Evolutionary conservation across 257 asterid species (phyloP).

Genomic region (Gynochthodes officinalis): DNA sequence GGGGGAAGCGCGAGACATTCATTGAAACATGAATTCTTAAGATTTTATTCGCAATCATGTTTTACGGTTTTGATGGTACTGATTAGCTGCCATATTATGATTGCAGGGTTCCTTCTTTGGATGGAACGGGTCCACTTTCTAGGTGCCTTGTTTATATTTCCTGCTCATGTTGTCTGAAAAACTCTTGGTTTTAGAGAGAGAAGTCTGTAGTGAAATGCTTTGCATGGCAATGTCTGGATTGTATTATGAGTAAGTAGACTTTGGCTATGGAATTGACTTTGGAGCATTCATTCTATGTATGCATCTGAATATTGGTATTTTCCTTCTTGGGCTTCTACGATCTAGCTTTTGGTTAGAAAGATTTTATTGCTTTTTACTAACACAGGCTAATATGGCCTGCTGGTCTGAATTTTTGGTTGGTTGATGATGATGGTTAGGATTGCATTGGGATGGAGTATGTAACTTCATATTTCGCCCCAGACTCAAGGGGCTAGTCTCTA

Average conservation of each 20-base stretch:
- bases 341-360: not conserved
- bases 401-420: not conserved
- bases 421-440: too few relatives aligned
- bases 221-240: not conserved
- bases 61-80: not conserved
- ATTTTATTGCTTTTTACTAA: not conserved
- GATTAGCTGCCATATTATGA: slow-evolving; percentile 4
- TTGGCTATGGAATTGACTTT: not conserved
- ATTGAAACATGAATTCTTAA: not conserved
- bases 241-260: not conserved
- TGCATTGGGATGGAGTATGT: too few relatives aligned
- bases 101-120: slow-evolving; percentile 82
- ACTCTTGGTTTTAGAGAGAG: not conserved
- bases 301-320: not conserved
- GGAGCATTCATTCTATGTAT: not conserved
- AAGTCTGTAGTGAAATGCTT: not conserved
- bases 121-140: slow-evolving; percentile 88
- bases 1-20: not conserved
- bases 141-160: slow-evolving; percentile 21
- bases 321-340: too few relatives aligned
- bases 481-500: too few relatives aligned
- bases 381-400: not conserved
- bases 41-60: not conserved
- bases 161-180: not conserved
- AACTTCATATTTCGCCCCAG: too few relatives aligned